Evolutionary conservation across 768 basidiomycete species (phyloP), one percentile per base, ranked within the genome.

Genomic region (Porphyrellus cyaneotinctus): DNA sequence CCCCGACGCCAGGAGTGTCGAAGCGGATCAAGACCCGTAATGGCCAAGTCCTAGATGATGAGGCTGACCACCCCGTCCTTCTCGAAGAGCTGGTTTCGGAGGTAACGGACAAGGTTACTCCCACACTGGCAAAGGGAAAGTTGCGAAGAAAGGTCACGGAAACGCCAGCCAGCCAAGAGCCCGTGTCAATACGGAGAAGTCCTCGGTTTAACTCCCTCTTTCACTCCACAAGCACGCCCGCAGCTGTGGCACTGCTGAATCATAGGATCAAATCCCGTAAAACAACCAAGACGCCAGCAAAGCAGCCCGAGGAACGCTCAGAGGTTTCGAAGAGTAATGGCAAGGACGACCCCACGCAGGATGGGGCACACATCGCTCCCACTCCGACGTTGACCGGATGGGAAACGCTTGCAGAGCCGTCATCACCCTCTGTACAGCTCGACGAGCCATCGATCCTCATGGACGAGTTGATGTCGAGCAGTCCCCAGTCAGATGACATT

Each of bases 21-120:
- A 71, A 69, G 42, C 70, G 74, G 44, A 78, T 77, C 71, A 79
- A 72, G 66, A 67, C 70, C 43, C 72, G 76, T 17, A 54, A 63
- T 43, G 75, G 75, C 1, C 70, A 64, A 48, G 51, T 67, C 32
- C 63, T 55, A n/a, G 53, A 61, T 48, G 53, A 55, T 37, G 62
- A 53, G 26, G 52, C 49, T n/a, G 65, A 71, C 46, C 49, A 11
- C 1, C 66, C 66, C 23, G 52, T 67, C 43, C 57, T 55, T 31
- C 36, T 68, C 11, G 52, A 64, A 47, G 47, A 65, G 54, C 45
- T 58, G 30, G 28, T 60, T 38, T n/a, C 54, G 51, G 60, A 56
- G 48, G 48, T 33, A 46, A 51, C 52, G 49, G 51, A 63, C 47
- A 61, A 51, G 43, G 53, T 57, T 52, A 60, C 64, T 45, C 60